These are phyloP conservation scores for Nicotiana benthamiana DNA, from an alignment of 257 asterid species.

Conservation along the genomic window DNA sequence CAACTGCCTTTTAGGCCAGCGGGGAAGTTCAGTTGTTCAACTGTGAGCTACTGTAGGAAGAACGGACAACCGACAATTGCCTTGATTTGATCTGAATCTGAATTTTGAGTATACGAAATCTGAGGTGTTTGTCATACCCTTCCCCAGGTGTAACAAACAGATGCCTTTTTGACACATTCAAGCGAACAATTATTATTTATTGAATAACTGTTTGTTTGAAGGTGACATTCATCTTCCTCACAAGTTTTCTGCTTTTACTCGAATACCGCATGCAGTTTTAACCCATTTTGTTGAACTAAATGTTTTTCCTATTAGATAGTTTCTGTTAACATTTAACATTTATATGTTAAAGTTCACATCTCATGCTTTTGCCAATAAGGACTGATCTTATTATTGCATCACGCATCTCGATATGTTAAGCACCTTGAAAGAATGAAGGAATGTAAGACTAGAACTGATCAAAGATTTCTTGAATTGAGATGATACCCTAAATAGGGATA, in stretches of 20 bases:
- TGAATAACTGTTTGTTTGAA: background rate
- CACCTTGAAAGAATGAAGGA: background rate
- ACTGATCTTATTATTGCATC: background rate
- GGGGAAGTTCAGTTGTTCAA: background rate
- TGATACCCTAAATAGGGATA: background rate
- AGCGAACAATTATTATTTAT: background rate
- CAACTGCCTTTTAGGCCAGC: background rate
- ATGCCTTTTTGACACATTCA: background rate
- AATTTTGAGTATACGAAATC: background rate
- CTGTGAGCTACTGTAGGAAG: background rate
- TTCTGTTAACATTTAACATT: background rate
- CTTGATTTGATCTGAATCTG: background rate
- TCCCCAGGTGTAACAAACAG: background rate
- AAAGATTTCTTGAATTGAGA: background rate
- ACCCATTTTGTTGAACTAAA: background rate
- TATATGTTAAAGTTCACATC: background rate
- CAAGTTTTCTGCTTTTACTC: background rate
- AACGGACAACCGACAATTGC: background rate
- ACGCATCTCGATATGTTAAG: background rate
- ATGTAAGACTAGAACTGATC: background rate
- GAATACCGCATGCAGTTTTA: background rate
- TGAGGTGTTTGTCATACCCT: background rate
- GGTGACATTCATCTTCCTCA: background rate
- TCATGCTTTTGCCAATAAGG: background rate
- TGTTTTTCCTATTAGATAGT: background rate